Conservation (phyloP, 2,329 filamentous ascomycete genomes). For the Nemania diffusa region DNA sequence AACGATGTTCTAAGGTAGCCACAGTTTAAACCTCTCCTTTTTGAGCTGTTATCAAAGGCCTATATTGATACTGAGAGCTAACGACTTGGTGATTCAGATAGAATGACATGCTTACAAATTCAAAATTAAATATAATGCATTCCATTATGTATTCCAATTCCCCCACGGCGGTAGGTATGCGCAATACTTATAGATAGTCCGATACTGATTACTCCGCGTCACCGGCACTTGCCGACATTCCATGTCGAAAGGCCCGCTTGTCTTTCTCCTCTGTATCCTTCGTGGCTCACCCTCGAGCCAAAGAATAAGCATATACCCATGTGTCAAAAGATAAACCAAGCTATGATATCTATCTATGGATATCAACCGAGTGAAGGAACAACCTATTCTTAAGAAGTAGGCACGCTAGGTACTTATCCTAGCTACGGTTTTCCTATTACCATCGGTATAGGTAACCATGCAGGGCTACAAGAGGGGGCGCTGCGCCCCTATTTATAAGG, state of each 20-base stretch:
- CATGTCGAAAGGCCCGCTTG: background rate
- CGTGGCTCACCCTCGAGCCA: background rate
- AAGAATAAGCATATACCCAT: background rate
- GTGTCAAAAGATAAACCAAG: background rate
- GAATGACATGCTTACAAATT: background rate
- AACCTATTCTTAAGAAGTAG: background rate
- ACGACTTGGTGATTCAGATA: background rate
- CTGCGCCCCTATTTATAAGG: constrained; percentile 1
- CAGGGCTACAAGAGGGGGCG: no score
- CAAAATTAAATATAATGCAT: background rate
- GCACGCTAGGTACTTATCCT: background rate
- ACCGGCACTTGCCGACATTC: background rate
- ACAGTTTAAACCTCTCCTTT: background rate
- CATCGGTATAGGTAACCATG: no score
- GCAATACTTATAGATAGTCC: background rate
- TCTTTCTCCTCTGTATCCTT: background rate
- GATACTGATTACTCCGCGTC: background rate
- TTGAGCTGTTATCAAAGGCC: background rate
- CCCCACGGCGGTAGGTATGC: background rate
- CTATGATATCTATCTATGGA: background rate
- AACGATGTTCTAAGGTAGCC: no score
- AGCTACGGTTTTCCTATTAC: background rate
- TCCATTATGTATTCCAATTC: background rate
- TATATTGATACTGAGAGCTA: background rate
- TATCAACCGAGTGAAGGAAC: background rate